Evolutionary conservation across 441 rosid species (phyloP).

Genomic region (Metrosideros polymorpha): DNA sequence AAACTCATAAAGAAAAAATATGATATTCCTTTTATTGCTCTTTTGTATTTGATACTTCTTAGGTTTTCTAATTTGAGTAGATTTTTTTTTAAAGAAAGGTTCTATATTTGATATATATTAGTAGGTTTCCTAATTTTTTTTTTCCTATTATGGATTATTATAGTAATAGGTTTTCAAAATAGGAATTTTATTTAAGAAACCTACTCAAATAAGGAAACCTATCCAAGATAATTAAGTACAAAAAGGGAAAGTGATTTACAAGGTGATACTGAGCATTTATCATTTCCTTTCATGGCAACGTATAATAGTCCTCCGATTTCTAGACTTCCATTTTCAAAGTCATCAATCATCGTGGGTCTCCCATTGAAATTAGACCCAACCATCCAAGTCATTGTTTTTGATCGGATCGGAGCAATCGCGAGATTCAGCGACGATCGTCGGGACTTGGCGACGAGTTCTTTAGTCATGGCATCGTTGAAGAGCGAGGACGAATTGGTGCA

Average conservation of each 20-base stretch:
- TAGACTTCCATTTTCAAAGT: neutral
- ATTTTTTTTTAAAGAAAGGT: too few relatives aligned
- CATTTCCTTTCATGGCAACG: neutral
- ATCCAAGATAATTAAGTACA: neutral
- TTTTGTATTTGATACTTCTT: too few relatives aligned
- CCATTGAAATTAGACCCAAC: neutral
- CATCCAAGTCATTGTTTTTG: neutral
- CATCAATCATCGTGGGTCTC: neutral
- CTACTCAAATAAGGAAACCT: neutral
- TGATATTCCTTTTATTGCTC: too few relatives aligned
- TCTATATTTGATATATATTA: too few relatives aligned
- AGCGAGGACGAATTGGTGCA: slow-evolving; percentile 26
- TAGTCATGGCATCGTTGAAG: slow-evolving; percentile 40
- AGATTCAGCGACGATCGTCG: neutral
- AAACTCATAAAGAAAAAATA: too few relatives aligned
- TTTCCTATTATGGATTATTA: too few relatives aligned
- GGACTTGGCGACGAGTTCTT: neutral
- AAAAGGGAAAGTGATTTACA: neutral
- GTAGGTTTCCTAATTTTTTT: too few relatives aligned
- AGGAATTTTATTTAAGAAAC: too few relatives aligned
- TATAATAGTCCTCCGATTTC: neutral
- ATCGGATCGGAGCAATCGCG: neutral
- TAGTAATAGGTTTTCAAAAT: too few relatives aligned
- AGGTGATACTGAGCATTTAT: neutral
- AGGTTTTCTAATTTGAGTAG: too few relatives aligned